A percentile compares a stretch with the other conserved stretches of the same genome.
Evolutionary conservation across 106 monocot species (phyloP).

Genomic region (Alisma plantagoaquatica): DNA sequence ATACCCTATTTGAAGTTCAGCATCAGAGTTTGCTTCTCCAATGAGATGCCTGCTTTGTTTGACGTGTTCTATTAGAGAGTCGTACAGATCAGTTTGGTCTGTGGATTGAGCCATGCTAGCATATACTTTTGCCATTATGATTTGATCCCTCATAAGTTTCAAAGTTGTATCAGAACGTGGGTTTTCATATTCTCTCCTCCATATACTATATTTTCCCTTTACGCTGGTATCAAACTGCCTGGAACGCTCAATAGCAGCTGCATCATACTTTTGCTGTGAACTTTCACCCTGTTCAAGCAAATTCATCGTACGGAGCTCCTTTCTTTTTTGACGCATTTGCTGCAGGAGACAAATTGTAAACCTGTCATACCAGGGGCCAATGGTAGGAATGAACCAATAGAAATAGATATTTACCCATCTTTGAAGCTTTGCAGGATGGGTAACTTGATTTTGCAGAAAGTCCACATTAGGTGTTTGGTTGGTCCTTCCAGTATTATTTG

Average conservation of each 20-base stretch:
- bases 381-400: not conserved
- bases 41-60: constrained; percentile 10
- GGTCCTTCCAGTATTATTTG: not conserved
- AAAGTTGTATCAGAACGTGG: constrained; percentile 18
- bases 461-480: not conserved
- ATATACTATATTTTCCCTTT: constrained; percentile 23
- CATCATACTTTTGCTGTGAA: constrained; percentile 8
- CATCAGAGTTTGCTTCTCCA: constrained; percentile 32
- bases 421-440: not conserved
- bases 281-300: constrained; percentile 6
- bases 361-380: not conserved
- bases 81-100: constrained; percentile 11
- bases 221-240: constrained; percentile 13
- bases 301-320: constrained; percentile 2
- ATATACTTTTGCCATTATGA: constrained; percentile 52
- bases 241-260: constrained; percentile 27
- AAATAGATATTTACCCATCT: not conserved
- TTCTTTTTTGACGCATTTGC: constrained; percentile 19
- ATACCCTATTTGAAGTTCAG: constrained; percentile 30
- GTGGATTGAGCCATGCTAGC: constrained; percentile 32
- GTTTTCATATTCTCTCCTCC: constrained; percentile 33
- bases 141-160: constrained; percentile 49
- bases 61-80: constrained; percentile 20
- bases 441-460: not conserved
- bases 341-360: constrained; percentile 2